Base-by-base conservation (phyloP, 2,329 filamentous ascomycete genomes). In the Botryosphaeria dothidea region DNA sequence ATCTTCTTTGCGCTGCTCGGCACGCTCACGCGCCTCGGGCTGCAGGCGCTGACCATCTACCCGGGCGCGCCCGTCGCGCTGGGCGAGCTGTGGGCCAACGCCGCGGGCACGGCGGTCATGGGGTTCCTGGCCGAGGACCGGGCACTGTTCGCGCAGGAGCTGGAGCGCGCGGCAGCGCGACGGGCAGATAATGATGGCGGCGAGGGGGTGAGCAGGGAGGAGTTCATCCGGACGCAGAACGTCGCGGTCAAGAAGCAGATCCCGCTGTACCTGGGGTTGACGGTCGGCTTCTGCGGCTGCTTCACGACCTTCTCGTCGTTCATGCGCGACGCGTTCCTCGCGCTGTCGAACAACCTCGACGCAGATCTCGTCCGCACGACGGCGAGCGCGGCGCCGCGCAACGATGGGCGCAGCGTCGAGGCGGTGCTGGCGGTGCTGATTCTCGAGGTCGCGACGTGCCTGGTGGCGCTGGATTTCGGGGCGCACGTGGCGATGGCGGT, bases 241-340 rank as follows among this genome's bases (percentile, higher is more conserved):
- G 67, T 66, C 8, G 80, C 89, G 72, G 83, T 75, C 31, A 97
- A 97, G 74, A 96, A 96, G 80, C 91, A 90, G 0, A 90, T 96
- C 31, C 93, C 94, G 0, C 82, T 97, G 0, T 97, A 96, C 73
- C 90, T 96, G 66, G 93, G 91, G 56, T 85, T 97, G 6, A 87
- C 92, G 0, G 96, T 91, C 0, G 94, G 91, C 13, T 95, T 95
- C 76, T 96, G 92, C 72, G 92, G 94, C 67, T 93, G 90, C 69
- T 92, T 95, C 72, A 97, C 93, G 0, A 93, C 90, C 11, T 97
- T 97, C 78, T 96, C 93, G 0, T 88, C 89, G 21, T 96, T 96
- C 74, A 88, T 93, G 56, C 86, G 91, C 8, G 93, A 96, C 71
- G 78, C 84, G 15, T 96, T 96, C 74, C 84, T 96, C 27, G 90